phyloP scores from a whole-genome alignment of 202 grass and related monocot species.

The Eragrostis tef region DNA sequence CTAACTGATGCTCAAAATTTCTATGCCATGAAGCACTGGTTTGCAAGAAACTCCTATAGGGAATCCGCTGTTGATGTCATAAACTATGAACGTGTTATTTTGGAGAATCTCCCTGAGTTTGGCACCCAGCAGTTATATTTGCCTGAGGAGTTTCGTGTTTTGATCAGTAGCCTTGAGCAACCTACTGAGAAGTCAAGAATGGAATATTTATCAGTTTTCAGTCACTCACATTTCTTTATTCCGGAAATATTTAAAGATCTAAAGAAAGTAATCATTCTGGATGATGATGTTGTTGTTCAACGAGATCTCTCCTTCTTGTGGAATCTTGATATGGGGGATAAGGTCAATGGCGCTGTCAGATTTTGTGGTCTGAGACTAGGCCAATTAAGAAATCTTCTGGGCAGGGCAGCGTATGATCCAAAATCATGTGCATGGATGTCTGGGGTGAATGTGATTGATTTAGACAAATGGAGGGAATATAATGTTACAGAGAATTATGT shows the following conservation, averaged over 20 bases:
- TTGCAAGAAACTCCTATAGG: conserved; percentile 73
- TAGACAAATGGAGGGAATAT: conserved; percentile 91
- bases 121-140: conserved; percentile 64
- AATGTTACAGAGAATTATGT: conserved; percentile 86
- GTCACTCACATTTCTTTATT: conserved; percentile 92
- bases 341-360: conserved; percentile 84
- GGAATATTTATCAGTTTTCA: conserved; percentile 88
- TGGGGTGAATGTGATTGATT: conserved; percentile 87
- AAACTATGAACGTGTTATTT: conserved; percentile 75
- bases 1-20: conserved; percentile 84
- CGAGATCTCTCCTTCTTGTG: conserved; percentile 82
- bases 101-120: conserved; percentile 60
- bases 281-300: conserved; percentile 96
- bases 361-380: conserved; percentile 81
- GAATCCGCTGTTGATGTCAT: conserved; percentile 78
- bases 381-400: conserved; percentile 69
- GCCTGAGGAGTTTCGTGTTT: conserved; percentile 89
- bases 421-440: conserved; percentile 97
- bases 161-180: conserved; percentile 64
- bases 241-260: conserved; percentile 95
- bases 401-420: conserved; percentile 63
- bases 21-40: conserved; percentile 96
- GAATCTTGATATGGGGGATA: conserved; percentile 88
- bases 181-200: conserved; percentile 69
- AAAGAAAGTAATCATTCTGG: conserved; percentile 81